Percentiles rank a stretch among this genome's conserved stretches.
Conservation (phyloP, 2,329 filamentous ascomycete genomes). For the Drechslerella dactyloides region DNA sequence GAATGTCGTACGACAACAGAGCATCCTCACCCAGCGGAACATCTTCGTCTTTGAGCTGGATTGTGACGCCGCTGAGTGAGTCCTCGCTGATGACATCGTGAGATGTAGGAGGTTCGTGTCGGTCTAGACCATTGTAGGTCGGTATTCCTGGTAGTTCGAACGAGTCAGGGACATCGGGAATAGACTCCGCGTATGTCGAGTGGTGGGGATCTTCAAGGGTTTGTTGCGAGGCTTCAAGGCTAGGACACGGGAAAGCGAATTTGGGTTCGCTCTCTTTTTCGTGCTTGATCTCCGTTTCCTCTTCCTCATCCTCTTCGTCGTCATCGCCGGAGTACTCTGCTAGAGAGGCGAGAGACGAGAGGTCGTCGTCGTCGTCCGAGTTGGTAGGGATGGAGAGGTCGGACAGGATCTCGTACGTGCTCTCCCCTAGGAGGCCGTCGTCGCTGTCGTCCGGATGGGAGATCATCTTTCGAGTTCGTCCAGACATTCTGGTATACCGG, state of each 20-base stretch:
- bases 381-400: slow-evolving; percentile 57
- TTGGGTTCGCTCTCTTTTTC: slow-evolving; percentile 15
- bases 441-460: slow-evolving; percentile 55
- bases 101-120: slow-evolving; percentile 29
- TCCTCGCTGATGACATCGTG: slow-evolving; percentile 28
- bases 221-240: slow-evolving; percentile 25
- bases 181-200: slow-evolving; percentile 35
- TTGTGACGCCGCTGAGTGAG: slow-evolving; percentile 25
- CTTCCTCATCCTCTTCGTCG: slow-evolving; percentile 52
- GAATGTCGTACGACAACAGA: slow-evolving; percentile 17
- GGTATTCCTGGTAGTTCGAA: slow-evolving; percentile 45
- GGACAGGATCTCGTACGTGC: slow-evolving; percentile 55
- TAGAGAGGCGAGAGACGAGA: slow-evolving; percentile 57
- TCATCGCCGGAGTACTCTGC: slow-evolving; percentile 59
- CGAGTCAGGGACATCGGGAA: slow-evolving; percentile 44
- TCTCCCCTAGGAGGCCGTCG: slow-evolving; percentile 53
- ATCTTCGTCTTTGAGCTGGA: slow-evolving; percentile 28
- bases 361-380: slow-evolving; percentile 60
- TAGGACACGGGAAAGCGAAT: slow-evolving; percentile 41
- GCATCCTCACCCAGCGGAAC: slow-evolving; percentile 12
- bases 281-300: slow-evolving; percentile 52
- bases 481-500: slow-evolving; percentile 31
- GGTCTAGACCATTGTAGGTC: slow-evolving; percentile 37
- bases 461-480: slow-evolving; percentile 52
- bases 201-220: slow-evolving; percentile 8